Percentiles rank a stretch among this genome's conserved stretches.
Evolutionary conservation across 441 rosid species (phyloP).

Genomic region (Syzygium malaccense): DNA sequence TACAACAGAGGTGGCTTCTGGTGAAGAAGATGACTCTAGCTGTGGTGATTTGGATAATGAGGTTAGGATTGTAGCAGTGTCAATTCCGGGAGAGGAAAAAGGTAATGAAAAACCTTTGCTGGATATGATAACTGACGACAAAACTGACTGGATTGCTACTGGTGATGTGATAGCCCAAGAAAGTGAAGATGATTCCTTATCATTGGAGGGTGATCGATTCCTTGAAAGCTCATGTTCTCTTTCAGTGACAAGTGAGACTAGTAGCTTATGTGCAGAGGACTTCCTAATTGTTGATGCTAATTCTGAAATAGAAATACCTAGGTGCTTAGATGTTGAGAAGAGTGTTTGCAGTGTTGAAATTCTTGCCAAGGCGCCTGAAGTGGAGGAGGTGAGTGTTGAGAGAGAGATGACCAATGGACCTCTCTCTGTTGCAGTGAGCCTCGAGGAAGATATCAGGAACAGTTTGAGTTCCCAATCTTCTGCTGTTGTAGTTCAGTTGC

Average conservation of each 20-base stretch:
- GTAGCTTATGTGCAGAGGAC: constrained; percentile 64
- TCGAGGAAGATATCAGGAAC: constrained; percentile 30
- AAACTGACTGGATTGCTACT: constrained; percentile 24
- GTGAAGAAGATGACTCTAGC: constrained; percentile 26
- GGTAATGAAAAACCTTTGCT: constrained; percentile 16
- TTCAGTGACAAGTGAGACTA: constrained; percentile 54
- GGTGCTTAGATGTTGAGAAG: constrained; percentile 28
- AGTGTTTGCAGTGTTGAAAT: constrained; percentile 25
- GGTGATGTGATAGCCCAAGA: constrained; percentile 28
- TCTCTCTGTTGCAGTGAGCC: constrained; percentile 22
- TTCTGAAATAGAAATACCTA: constrained; percentile 30
- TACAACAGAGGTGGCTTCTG: constrained; percentile 14
- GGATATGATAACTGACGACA: constrained; percentile 34
- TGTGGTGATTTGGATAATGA: constrained; percentile 29
- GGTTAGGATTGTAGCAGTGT: constrained; percentile 15
- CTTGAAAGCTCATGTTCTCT: constrained; percentile 47
- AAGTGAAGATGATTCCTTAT: constrained; percentile 47
- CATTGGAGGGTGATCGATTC: constrained; percentile 55
- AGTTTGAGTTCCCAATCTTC: constrained; percentile 32
- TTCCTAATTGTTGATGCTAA: constrained; percentile 30
- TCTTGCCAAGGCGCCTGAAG: constrained; percentile 25
- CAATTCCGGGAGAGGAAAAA: constrained; percentile 16
- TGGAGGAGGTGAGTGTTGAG: constrained; percentile 28
- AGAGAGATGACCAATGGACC: constrained; percentile 25
- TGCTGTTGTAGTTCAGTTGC: constrained; percentile 51